phyloP scores from a whole-genome alignment of 768 basidiomycete species.

The Phaeolepiota aurea region DNA sequence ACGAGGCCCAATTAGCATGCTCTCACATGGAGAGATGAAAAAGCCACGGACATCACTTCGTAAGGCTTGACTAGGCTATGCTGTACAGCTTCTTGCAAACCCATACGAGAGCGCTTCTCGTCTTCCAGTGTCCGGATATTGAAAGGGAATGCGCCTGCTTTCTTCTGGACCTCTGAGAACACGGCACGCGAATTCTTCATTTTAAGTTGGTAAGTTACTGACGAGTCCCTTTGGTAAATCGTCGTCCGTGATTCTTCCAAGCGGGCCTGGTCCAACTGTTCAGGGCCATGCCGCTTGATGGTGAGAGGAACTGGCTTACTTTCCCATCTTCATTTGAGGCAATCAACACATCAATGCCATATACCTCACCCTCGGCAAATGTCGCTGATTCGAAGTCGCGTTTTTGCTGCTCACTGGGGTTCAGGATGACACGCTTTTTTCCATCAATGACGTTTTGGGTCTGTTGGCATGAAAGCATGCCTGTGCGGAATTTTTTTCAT shows the following conservation, averaged over 20 bases:
- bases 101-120: slow-evolving; percentile 92
- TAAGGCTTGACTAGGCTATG: slow-evolving; percentile 92
- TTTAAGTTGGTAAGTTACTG: slow-evolving; percentile 91
- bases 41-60: slow-evolving; percentile 73
- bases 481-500: slow-evolving; percentile 25
- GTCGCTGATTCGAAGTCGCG: slow-evolving; percentile 78
- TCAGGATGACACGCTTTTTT: slow-evolving; percentile 90
- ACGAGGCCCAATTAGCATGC: not conserved
- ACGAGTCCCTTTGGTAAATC: slow-evolving; percentile 84
- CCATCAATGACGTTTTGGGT: slow-evolving; percentile 92
- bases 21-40: not conserved
- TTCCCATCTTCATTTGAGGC: slow-evolving; percentile 88
- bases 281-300: no score
- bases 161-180: slow-evolving; percentile 96
- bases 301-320: no score
- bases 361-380: slow-evolving; percentile 92
- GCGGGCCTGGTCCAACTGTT: slow-evolving; percentile 86
- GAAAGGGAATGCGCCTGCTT: slow-evolving; percentile 97
- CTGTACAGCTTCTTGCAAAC: slow-evolving; percentile 91
- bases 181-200: slow-evolving; percentile 96
- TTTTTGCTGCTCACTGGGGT: slow-evolving; percentile 79
- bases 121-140: slow-evolving; percentile 91
- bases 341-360: slow-evolving; percentile 87
- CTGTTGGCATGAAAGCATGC: slow-evolving; percentile 94
- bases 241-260: slow-evolving; percentile 85